phyloP scores from a whole-genome alignment of 176 grass and related monocot genomes.

The bread wheat (Triticum aestivum) region DNA sequence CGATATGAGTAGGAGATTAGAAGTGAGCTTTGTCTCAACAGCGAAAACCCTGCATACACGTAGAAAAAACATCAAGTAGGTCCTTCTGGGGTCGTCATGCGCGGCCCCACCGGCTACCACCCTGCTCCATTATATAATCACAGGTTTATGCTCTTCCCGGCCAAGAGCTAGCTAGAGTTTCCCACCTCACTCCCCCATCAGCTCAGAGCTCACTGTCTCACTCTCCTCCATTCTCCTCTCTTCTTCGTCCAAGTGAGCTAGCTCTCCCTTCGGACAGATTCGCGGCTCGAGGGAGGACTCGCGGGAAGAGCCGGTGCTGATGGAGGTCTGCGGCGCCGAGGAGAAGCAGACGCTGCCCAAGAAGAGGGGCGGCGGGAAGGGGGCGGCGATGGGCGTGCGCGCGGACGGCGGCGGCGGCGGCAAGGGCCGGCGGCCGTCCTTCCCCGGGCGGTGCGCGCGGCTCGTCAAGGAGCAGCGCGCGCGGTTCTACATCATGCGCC shows the following conservation, averaged over 20 bases:
- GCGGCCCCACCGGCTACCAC: background rate
- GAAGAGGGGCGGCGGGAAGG: conserved; percentile 46
- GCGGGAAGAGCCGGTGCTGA: background rate
- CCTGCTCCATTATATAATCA: conserved; percentile 39
- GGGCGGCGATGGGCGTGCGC: conserved; percentile 3
- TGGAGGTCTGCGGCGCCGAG: conserved; percentile 61
- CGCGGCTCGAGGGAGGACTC: background rate
- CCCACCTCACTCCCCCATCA: background rate
- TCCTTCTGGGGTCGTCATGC: conserved; percentile 9
- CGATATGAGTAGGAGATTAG: background rate
- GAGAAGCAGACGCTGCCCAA: conserved; percentile 57
- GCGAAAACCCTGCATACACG: conserved; percentile 33
- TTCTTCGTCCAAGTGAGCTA: background rate
- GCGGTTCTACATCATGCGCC: conserved; percentile 92
- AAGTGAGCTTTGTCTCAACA: conserved; percentile 34
- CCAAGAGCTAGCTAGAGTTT: background rate
- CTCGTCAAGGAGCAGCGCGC: conserved; percentile 89
- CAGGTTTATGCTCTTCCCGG: background rate
- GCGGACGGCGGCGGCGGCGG: background rate
- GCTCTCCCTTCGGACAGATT: background rate
- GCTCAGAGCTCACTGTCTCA: background rate
- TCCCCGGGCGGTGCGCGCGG: conserved; percentile 71
- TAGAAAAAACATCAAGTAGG: conserved; percentile 31
- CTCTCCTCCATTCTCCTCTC: background rate
- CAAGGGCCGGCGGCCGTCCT: conserved; percentile 52